Percentiles rank a stretch among this genome's conserved stretches.
Conservation (phyloP, 1,284 basidiomycete genomes). For the Boletus semigastroideus region DNA sequence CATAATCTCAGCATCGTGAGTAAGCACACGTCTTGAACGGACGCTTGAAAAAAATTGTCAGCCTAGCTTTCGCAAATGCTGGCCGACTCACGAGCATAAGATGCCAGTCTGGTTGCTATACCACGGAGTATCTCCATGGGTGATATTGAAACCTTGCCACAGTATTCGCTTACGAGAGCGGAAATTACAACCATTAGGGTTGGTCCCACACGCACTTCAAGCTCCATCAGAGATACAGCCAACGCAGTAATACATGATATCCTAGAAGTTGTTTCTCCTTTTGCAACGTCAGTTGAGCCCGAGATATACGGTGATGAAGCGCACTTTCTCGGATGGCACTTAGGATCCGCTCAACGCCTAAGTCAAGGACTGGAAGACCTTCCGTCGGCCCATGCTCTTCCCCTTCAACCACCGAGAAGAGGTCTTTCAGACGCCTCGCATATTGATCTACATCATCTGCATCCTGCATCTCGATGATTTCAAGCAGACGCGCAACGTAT, state of each 20-base stretch:
- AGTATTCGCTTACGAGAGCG: slow-evolving; percentile 64
- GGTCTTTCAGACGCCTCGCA: slow-evolving; percentile 48
- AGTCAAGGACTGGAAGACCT: slow-evolving; percentile 48
- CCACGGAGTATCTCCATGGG: slow-evolving; percentile 53
- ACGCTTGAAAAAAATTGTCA: slow-evolving; percentile 39
- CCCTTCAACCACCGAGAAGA: slow-evolving; percentile 46
- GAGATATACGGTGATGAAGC: slow-evolving; percentile 16
- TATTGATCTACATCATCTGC: slow-evolving; percentile 58
- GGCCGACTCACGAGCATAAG: slow-evolving; percentile 48
- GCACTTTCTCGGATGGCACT: slow-evolving; percentile 48
- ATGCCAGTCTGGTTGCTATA: slow-evolving; percentile 44
- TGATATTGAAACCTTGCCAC: slow-evolving; percentile 47
- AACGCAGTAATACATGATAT: slow-evolving; percentile 51
- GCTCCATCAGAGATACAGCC: slow-evolving; percentile 47
- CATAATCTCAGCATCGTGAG: slow-evolving; percentile 65
- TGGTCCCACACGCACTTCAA: slow-evolving; percentile 45
- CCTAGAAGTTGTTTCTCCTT: slow-evolving; percentile 47
- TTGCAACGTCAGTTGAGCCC: slow-evolving; percentile 12
- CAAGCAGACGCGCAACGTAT: slow-evolving; percentile 49
- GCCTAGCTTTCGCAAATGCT: not conserved
- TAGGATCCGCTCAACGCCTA: slow-evolving; percentile 54
- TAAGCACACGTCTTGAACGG: slow-evolving; percentile 68
- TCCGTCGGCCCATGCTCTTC: slow-evolving; percentile 27
- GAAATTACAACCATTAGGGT: slow-evolving; percentile 63
- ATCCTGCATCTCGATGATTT: slow-evolving; percentile 51